Conservation (phyloP, 495 filamentous ascomycete genomes). For the Parathielavia appendiculata region DNA sequence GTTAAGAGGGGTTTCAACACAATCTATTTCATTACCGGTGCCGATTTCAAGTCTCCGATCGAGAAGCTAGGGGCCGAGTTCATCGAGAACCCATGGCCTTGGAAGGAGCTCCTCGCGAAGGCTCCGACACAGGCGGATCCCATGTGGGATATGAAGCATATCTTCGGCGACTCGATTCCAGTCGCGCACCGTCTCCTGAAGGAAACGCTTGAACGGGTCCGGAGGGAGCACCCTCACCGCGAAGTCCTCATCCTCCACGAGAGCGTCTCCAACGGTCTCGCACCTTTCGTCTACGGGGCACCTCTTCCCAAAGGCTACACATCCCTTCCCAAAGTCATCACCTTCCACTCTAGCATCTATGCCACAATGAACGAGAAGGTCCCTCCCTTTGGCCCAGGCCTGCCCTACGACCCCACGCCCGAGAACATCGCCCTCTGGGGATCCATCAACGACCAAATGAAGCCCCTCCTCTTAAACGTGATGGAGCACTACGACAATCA, state of each 20-base stretch:
- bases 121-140: neutral
- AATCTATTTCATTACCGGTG: slow-evolving; percentile 28
- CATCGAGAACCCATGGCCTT: slow-evolving; percentile 12
- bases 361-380: slow-evolving; percentile 17
- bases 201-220: slow-evolving; percentile 24
- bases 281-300: slow-evolving; percentile 28
- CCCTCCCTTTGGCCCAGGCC: slow-evolving; percentile 31
- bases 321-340: slow-evolving; percentile 17
- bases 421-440: slow-evolving; percentile 20
- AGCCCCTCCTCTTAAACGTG: neutral
- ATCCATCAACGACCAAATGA: slow-evolving; percentile 1
- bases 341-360: slow-evolving; percentile 21
- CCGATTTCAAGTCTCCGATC: slow-evolving; percentile 25
- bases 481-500: slow-evolving; percentile 26
- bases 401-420: slow-evolving; percentile 16
- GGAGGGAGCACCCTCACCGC: slow-evolving; percentile 18
- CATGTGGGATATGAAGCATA: slow-evolving; percentile 7
- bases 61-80: slow-evolving; percentile 13
- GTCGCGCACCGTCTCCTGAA: slow-evolving; percentile 23
- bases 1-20: slow-evolving; percentile 25
- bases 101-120: neutral
- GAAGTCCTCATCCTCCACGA: slow-evolving; percentile 33
- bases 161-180: slow-evolving; percentile 20
- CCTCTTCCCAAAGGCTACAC: slow-evolving; percentile 18
- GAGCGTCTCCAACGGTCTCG: slow-evolving; percentile 24